Percentiles rank a stretch among this genome's conserved stretches.
These are phyloP conservation scores for Rubia tinctorum DNA, from an alignment of 305 asterid species.

Conservation along the genomic window DNA sequence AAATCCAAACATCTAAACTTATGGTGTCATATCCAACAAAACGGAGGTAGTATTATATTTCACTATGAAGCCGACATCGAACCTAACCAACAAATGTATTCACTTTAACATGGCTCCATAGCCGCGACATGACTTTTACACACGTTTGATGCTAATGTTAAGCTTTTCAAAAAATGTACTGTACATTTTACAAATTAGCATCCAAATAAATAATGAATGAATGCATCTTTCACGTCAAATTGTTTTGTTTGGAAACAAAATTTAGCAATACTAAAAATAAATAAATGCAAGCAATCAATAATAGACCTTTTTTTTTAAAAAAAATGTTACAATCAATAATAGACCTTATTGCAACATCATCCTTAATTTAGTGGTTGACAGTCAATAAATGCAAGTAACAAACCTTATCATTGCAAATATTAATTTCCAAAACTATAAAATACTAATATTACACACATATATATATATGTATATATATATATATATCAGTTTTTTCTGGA, in stretches of 20 bases:
- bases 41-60: too few relatives aligned
- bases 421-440: not conserved
- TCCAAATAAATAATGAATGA: not conserved
- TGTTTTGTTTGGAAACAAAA: too few relatives aligned
- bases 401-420: not conserved
- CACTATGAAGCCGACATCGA: not conserved
- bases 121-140: not conserved
- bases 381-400: not conserved
- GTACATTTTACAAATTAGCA: not conserved
- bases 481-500: too few relatives aligned
- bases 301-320: too few relatives aligned
- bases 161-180: not conserved
- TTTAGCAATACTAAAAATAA: too few relatives aligned
- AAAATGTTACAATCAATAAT: too few relatives aligned
- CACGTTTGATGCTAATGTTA: not conserved
- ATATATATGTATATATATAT: too few relatives aligned
- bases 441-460: too few relatives aligned
- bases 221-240: conserved; percentile 3
- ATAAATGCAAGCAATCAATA: too few relatives aligned
- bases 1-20: too few relatives aligned
- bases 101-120: not conserved
- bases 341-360: not conserved
- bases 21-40: too few relatives aligned
- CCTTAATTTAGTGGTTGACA: not conserved
- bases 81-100: not conserved